A percentile compares a stretch with the other conserved stretches of the same genome.
Evolutionary conservation across 2,329 filamentous ascomycete genomes (phyloP).

Genomic region (Chaetomium olivaceum): DNA sequence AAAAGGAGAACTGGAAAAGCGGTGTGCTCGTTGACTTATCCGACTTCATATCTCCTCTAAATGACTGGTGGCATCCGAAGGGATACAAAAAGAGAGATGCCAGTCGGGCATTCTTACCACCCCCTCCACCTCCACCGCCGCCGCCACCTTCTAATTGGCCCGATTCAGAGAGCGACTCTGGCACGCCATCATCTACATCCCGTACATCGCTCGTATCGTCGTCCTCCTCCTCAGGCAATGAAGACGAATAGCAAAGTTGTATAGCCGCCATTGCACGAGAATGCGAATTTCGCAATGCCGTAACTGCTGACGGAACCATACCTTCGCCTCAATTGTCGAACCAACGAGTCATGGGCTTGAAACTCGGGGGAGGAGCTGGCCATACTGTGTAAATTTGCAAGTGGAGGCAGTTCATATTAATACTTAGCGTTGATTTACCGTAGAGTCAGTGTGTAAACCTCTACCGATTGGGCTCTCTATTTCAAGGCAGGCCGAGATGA

Average conservation of each 20-base stretch:
- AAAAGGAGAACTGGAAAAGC: slow-evolving; percentile 16
- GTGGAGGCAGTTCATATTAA: no score
- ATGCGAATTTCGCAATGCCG: not conserved
- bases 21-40: slow-evolving; percentile 8
- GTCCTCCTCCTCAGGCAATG: not conserved
- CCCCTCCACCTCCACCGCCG: not conserved
- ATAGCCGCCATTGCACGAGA: not conserved
- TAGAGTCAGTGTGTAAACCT: no score
- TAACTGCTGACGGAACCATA: no score
- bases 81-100: not conserved
- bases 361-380: no score
- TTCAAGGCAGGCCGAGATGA: no score
- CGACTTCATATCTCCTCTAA: not conserved
- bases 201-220: not conserved
- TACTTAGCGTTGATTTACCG: no score
- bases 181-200: not conserved
- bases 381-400: no score
- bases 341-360: no score
- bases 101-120: slow-evolving; percentile 9
- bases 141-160: not conserved
- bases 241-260: not conserved
- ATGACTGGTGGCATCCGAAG: not conserved
- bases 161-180: not conserved
- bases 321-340: no score
- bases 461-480: no score